A percentile compares a stretch with the other conserved stretches of the same genome.
Conservation (phyloP, 805 yeast species). For the Suhomyces kilbournensis region DNA sequence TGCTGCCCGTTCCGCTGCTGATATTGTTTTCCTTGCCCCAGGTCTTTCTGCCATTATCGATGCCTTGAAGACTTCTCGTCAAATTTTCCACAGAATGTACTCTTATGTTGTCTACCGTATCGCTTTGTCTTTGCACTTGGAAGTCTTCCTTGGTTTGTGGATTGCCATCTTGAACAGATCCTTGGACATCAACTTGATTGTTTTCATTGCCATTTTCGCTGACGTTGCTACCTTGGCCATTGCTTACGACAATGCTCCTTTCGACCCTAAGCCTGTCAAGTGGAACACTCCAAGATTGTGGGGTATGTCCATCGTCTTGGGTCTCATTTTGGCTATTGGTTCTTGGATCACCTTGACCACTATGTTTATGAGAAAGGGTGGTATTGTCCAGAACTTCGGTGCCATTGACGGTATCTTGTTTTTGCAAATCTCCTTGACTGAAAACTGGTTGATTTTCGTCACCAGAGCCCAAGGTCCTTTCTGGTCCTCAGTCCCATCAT, state of each 20-base stretch:
- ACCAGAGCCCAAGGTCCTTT: conserved; percentile 97
- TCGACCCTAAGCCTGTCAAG: conserved; percentile 87
- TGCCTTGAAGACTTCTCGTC: conserved; percentile 56
- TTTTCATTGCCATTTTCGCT: conserved; percentile 95
- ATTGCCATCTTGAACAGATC: conserved; percentile 88
- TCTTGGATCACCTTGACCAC: conserved; percentile 94
- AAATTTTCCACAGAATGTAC: conserved; percentile 88
- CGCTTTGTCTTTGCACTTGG: conserved; percentile 92
- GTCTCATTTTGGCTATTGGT: conserved; percentile 83
- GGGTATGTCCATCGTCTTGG: conserved; percentile 92
- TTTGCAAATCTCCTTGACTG: conserved; percentile 91
- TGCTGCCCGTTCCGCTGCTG: conserved; percentile 96
- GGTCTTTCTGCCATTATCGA: conserved; percentile 34
- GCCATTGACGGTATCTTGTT: conserved; percentile 84
- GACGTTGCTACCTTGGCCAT: conserved; percentile 96
- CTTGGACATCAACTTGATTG: conserved; percentile 85
- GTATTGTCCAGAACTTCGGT: conserved; percentile 96
- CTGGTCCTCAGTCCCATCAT: conserved; percentile 95
- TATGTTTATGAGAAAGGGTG: conserved; percentile 86
- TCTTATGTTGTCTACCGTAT: conserved; percentile 97
- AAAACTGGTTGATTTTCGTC: conserved; percentile 95
- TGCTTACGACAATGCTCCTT: conserved; percentile 97
- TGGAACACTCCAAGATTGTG: conserved; percentile 97
- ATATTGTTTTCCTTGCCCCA: conserved; percentile 67
- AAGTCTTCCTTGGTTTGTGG: conserved; percentile 93